Base-by-base conservation (phyloP, 2,329 filamentous ascomycete genomes). In the Truncatella angustata region DNA sequence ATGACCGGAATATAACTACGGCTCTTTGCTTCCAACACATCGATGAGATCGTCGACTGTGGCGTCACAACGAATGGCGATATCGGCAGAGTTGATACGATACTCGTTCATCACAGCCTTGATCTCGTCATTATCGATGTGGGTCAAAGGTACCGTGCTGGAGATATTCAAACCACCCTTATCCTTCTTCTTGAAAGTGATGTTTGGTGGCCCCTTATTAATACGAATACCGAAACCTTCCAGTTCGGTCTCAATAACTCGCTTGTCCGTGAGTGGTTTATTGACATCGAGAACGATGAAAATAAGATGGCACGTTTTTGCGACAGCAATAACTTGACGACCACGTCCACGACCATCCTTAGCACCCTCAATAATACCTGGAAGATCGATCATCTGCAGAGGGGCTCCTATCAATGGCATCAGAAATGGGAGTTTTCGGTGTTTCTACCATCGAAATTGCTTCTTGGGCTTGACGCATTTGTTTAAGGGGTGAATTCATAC, bases 181-280 rank as follows among this genome's bases (percentile, higher is more conserved):
- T 99, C 94, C 79, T 99, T 99, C 80, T 99, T 99, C 75, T 87
- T 95, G 79, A 97, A 96, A n/a, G 94, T 90, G 65, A 99, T 99
- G 70, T 99, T 99, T 36, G 94, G 94, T 23, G 94, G 94, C 63
- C 85, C 76, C 78, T 97, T 99, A 79, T 99, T 99, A 77, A 97
- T 93, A 52, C 94, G 84, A 67, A 99, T 97, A 30, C 94, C 94
- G 64, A 99, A 99, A 6, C 94, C 94, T 70, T 99, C 94, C 68
- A 99, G 74, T 75, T 99, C 94, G 48, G 84, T 81, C 74, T 99
- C 94, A 66, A 99, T 99, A 57, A 99, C 81, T 55, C 90, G 85
- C 79, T 99, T 99, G 74, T 99, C 94, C 14, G 93, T 96, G 62
- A 99, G 77, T 21, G 94, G 94, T 74, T 99, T 99, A 76, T 97